Evolutionary conservation across 106 monocot species (phyloP).

Genomic region (Dendrobium huoshanense): DNA sequence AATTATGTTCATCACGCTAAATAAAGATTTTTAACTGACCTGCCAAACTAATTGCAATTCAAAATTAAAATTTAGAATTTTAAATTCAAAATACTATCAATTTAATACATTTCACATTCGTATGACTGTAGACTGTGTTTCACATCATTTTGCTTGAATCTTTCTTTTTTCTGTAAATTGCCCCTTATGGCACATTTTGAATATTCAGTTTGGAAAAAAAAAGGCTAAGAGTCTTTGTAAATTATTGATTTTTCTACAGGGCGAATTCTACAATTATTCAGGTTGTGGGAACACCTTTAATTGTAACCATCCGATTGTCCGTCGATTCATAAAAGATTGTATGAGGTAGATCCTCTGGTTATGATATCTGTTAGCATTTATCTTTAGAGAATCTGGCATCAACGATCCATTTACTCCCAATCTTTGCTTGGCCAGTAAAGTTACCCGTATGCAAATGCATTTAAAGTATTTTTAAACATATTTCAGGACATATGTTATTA

Average conservation of each 20-base stretch:
- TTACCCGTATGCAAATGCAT: not conserved
- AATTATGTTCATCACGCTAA: not conserved
- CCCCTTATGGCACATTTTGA: not conserved
- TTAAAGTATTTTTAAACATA: constrained; percentile 1
- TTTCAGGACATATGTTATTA: not conserved
- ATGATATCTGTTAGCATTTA: not conserved
- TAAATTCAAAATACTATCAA: not conserved
- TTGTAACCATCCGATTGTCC: constrained; percentile 91
- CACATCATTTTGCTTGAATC: not conserved
- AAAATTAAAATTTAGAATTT: not conserved
- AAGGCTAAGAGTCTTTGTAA: not conserved
- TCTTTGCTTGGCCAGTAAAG: not conserved
- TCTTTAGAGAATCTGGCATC: not conserved
- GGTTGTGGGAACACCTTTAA: constrained; percentile 97
- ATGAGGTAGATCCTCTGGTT: constrained; percentile 50
- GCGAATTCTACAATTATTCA: constrained; percentile 90
- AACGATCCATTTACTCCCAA: not conserved
- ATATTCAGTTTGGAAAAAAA: not conserved
- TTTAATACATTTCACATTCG: not conserved
- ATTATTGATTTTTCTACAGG: constrained; percentile 34
- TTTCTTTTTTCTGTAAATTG: not conserved
- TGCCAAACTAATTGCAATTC: not conserved
- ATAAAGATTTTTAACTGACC: not conserved
- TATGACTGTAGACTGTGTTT: not conserved
- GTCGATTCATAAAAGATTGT: constrained; percentile 79